A percentile compares a stretch with the other conserved stretches of the same genome.
These are phyloP conservation scores for Metarhizium sp. DNA, from an alignment of 2,329 filamentous ascomycete species.

Conservation along the genomic window DNA sequence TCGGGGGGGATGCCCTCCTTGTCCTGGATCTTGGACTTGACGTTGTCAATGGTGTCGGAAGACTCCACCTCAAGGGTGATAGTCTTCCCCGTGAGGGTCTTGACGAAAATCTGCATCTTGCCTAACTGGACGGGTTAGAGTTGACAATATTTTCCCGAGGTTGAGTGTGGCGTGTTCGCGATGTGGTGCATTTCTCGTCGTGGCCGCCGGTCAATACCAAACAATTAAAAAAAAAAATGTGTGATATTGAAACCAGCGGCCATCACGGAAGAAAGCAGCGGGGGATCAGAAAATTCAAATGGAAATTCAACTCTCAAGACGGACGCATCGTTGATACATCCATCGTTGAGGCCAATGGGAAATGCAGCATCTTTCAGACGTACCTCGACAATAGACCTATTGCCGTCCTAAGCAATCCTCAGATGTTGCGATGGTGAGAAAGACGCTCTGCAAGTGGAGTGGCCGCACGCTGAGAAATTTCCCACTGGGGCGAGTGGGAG, in stretches of 20 bases:
- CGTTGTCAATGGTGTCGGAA: slow-evolving; percentile 99
- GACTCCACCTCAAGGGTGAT: slow-evolving; percentile 99
- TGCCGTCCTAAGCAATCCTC: slow-evolving; percentile 56
- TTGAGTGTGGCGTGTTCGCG: background rate
- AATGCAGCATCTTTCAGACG: slow-evolving; percentile 43
- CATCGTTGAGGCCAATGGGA: slow-evolving; percentile 15
- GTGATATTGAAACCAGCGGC: background rate
- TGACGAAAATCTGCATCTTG: slow-evolving; percentile 72
- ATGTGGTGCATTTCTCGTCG: background rate
- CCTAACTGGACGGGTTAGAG: slow-evolving; percentile 40
- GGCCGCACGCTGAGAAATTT: slow-evolving; percentile 21
- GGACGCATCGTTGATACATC: slow-evolving; percentile 19
- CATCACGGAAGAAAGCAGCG: slow-evolving; percentile 9
- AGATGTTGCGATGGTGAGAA: slow-evolving; percentile 36
- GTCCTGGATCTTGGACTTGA: slow-evolving; percentile 98
- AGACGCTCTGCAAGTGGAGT: slow-evolving; percentile 15
- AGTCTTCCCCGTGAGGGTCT: slow-evolving; percentile 97
- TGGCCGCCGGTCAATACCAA: background rate
- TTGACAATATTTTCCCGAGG: slow-evolving; percentile 6
- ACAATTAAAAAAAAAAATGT: background rate
- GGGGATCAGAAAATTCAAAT: slow-evolving; percentile 5
- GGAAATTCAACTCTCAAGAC: slow-evolving; percentile 19
- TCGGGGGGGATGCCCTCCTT: slow-evolving; percentile 99
- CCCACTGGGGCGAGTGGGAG: slow-evolving; percentile 7
- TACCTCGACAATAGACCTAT: slow-evolving; percentile 53